Evolutionary conservation across 805 yeast genomes (phyloP), one percentile per base, ranked within the genome.

Genomic region (Candida railenensis): DNA sequence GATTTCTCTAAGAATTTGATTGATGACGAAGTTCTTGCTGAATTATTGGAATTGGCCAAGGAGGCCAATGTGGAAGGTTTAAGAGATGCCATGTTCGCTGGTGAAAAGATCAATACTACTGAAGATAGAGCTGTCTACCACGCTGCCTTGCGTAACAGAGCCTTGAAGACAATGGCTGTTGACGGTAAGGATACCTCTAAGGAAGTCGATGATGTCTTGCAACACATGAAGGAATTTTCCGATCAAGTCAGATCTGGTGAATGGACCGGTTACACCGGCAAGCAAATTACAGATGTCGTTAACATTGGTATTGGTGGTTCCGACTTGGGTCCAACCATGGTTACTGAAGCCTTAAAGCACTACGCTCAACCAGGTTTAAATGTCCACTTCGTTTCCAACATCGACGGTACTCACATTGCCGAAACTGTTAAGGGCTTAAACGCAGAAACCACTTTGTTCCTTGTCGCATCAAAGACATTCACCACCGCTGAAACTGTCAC

Each of bases 271-370:
- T 92, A 87, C 81, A 85, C 97, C 57, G 98, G 98, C 58, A 89
- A 90, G 80, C 73, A 77, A 59, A 92, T 94, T 73, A 87, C 94
- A 58, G 96, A 89, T 62, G 83, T 94, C 47, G 98, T 94, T 62
- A 94, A 94, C 80, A 89, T 94, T 61, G 99, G 99, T 71, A 94
- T 94, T 65, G 99, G 99, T 66, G 99, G 99, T 58, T 90, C 97
- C 22, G 99, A 94, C 71, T 80, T 94, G 60, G 99, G 99, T 61
- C 99, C 99, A 40, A 98, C 94, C 45, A 94, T 94, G 99, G 98
- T 94, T 59, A 89, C 97, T 52, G 98, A 94, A 76, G 97, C 99
- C 37, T 80, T 94, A 66, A 94, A 92, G 78, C 85, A 88, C 56
- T 94, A 92, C 71, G 73, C 86, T 50, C 80, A 87, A 57, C 85